Percentiles rank a stretch among this genome's conserved stretches.
Conservation (phyloP, 768 basidiomycete species). For the Termitomyces bulborhizus region DNA sequence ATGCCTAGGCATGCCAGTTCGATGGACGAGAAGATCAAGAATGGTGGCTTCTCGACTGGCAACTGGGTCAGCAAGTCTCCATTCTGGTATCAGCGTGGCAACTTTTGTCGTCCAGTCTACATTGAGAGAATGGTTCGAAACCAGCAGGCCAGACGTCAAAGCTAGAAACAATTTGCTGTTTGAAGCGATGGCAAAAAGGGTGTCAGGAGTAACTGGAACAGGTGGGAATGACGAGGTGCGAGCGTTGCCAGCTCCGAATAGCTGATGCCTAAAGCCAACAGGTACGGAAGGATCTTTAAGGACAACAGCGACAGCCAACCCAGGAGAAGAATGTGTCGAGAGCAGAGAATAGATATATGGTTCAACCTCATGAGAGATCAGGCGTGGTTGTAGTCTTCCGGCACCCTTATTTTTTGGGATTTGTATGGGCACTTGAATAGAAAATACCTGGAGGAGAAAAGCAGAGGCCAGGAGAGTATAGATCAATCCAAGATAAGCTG, state of each 20-base stretch:
- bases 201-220: constrained; percentile 32
- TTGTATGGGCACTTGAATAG: constrained; percentile 1
- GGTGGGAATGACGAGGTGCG: constrained; percentile 16
- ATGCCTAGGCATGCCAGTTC: constrained; percentile 41
- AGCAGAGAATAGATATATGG: constrained; percentile 17
- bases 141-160: constrained; percentile 31
- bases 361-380: constrained; percentile 7
- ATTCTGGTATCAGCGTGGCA: constrained; percentile 30
- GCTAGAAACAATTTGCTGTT: constrained; percentile 38
- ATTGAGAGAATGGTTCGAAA: constrained; percentile 29
- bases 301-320: constrained; percentile 33
- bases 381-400: neutral
- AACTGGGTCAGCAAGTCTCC: constrained; percentile 33
- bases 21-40: constrained; percentile 36
- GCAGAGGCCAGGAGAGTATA: neutral
- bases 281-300: constrained; percentile 22
- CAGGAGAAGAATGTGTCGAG: constrained; percentile 31
- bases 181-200: constrained; percentile 38
- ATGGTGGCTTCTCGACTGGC: constrained; percentile 26
- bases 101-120: constrained; percentile 33
- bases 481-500: neutral
- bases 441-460: neutral
- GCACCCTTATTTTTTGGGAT: neutral
- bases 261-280: constrained; percentile 31
- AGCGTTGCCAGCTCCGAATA: constrained; percentile 31